Evolutionary conservation across 129 eudicot species (phyloP), one percentile per base, ranked within the genome.

Genomic region (Lactuca saligna): DNA sequence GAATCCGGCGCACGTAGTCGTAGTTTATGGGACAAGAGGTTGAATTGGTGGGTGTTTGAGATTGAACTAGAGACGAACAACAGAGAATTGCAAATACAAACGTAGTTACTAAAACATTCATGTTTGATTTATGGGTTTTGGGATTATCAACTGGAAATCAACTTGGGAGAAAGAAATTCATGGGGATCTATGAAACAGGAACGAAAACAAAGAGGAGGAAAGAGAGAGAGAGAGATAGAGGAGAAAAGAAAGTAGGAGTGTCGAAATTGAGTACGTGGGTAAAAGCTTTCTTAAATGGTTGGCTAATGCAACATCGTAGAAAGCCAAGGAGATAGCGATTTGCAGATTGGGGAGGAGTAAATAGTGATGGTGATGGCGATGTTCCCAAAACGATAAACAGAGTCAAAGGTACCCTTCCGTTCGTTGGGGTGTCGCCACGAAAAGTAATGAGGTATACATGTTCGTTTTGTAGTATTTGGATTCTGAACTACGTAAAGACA

Each of bases 1-100:
- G 86, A 37, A 89, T 64, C 53, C 44, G 72, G 6, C 46, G 46
- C 0, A 89, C 88, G 74, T 83, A 86, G 56, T 49, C 74, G 0
- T 84, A 77, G 59, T 89, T 81, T 57, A 89, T 32, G 4, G 94
- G 96, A 55, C 96, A 88, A 44, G 81, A 17, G 57, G 78, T 62
- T 12, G 75, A 7, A 57, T 50, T 42, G 78, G 56, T 1, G 80
- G 61, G n/a, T 3, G 65, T 31, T 44, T 58, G 66, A 57, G 61
- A 61, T 1, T 0, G 17, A 34, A 17, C 13, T 7, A 11, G 4
- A 2, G 60, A 44, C n/a, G 48, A 15, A 15, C 15, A 13, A 2
- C 17, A 13, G n/a, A 70, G 35, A 46, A 70, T 11, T 4, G 58
- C 0, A 53, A 60, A 3, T 35, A 61, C 17, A 31, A 17, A 8